These are phyloP conservation scores for Eucalyptus lansdowneana DNA, from an alignment of 345 rosid genomes.

Conservation along the genomic window DNA sequence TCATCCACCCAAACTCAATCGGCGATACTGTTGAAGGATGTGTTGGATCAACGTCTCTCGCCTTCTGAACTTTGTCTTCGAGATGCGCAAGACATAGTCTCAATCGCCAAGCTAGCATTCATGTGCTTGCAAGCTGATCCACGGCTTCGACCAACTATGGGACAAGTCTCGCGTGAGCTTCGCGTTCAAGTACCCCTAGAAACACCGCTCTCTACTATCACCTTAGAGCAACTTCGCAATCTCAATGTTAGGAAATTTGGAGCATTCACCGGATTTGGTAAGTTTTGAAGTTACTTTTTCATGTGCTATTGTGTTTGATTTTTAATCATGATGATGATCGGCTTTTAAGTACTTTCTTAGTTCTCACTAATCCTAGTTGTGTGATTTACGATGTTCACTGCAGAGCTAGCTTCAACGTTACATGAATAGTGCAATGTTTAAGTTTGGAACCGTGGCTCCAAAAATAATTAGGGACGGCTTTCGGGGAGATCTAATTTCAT, in stretches of 20 bases:
- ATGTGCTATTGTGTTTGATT: too few relatives aligned
- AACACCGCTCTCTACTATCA: neutral
- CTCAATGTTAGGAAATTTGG: too few relatives aligned
- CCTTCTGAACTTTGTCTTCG: neutral
- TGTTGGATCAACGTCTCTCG: neutral
- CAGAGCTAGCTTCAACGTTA: neutral
- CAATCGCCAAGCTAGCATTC: neutral
- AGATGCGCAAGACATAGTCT: neutral
- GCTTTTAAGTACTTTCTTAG: too few relatives aligned
- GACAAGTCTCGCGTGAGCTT: neutral
- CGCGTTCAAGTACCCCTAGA: neutral
- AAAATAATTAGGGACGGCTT: neutral
- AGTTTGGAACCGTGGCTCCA: neutral
- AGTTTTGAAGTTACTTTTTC: too few relatives aligned
- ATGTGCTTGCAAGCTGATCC: neutral
- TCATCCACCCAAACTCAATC: neutral
- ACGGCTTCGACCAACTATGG: neutral
- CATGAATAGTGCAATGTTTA: neutral
- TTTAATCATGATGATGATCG: too few relatives aligned
- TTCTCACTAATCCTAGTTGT: neutral
- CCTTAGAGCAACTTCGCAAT: too few relatives aligned
- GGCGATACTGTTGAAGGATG: rapidly evolving
- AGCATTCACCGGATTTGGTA: too few relatives aligned
- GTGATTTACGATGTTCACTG: neutral
- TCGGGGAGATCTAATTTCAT: neutral